Evolutionary conservation across 495 filamentous ascomycete genomes (phyloP), one percentile per base, ranked within the genome.

Genomic region (Trichoderma erinaceum): DNA sequence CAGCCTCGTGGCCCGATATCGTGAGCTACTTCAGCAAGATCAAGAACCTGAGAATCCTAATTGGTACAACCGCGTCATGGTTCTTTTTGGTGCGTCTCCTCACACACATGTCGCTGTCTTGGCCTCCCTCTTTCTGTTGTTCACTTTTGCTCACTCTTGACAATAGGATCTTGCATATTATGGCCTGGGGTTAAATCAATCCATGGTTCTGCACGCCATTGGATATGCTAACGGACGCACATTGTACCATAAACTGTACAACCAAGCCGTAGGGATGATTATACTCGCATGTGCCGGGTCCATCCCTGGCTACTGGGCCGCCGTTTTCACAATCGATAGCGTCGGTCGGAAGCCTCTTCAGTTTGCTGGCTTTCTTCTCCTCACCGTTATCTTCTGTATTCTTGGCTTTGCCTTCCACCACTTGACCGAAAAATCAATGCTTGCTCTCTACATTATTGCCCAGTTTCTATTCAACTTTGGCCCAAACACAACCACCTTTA

Each of bases 51-150:
- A 92, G 89, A 76, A 79, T 91, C 27, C 80, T 96, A 11, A 78
- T 95, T 25, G 91, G 90, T 10, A 95, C 91, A 15, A 89, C 91
- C 21, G 81, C 87, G 13, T 91, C 89, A 6, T 94, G 91, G 91
- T 92, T 94, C 74, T 86, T 93, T 68, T 79, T 92, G 35, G 89
- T 78, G 65, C 32, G 89, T 71, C 80, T 80, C 25, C 44, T 32
- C 56, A n/a, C 15, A 58, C 25, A 7, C 27, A 58, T 12, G 23
- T 13, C 18, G 44, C 15, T 4, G 21, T 12, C 25, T 27, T 21
- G 63, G 23, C 11, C 21, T 29, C 35, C 35, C 35, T 10, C 35
- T 10, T 38, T 38, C 8, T 38, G 35, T 38, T 38, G 35, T 7
- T 21, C 27, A 56, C 5, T 4, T 21, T 61, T 6, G 21, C 48